Evolutionary conservation across 768 basidiomycete genomes (phyloP).

Genomic region (Lentinula sp.): DNA sequence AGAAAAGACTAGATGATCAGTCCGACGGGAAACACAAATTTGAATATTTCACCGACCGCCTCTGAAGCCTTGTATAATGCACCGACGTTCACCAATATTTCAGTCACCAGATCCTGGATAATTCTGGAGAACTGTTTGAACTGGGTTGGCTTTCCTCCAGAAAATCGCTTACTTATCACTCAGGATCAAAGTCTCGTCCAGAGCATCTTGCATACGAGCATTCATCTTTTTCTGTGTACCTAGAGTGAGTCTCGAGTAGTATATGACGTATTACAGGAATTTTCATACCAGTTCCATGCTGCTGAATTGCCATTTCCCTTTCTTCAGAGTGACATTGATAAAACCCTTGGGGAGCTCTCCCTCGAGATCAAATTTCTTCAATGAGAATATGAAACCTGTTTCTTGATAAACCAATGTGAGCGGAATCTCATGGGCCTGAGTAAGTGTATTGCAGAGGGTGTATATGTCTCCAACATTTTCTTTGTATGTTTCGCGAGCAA

Average conservation of each 20-base stretch:
- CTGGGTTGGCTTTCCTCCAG: neutral
- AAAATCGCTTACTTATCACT: conserved; percentile 59
- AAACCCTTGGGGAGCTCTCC: conserved; percentile 66
- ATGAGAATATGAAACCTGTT: conserved; percentile 62
- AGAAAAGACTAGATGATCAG: neutral
- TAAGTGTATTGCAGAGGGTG: conserved; percentile 51
- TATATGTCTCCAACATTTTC: conserved; percentile 90
- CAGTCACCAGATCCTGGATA: conserved; percentile 68
- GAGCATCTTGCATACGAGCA: conserved; percentile 80
- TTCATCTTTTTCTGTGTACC: conserved; percentile 73
- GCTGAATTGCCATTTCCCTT: conserved; percentile 69
- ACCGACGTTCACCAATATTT: conserved; percentile 67
- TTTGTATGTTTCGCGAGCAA: conserved; percentile 91
- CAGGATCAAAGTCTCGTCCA: conserved; percentile 84
- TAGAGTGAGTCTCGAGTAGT: neutral
- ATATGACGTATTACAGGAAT: neutral
- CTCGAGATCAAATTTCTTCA: conserved; percentile 65
- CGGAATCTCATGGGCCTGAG: conserved; percentile 60
- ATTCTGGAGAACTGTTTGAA: conserved; percentile 41
- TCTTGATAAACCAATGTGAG: conserved; percentile 67
- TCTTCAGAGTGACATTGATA: conserved; percentile 59
- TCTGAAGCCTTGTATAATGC: conserved; percentile 88
- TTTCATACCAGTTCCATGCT: conserved; percentile 71
- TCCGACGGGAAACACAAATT: too few species aligned
- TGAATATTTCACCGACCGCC: conserved; percentile 45